Percentiles rank a stretch among this genome's conserved stretches.
phyloP scores from a whole-genome alignment of 1,139 yeast genomes.

The Candida neerlandica region DNA sequence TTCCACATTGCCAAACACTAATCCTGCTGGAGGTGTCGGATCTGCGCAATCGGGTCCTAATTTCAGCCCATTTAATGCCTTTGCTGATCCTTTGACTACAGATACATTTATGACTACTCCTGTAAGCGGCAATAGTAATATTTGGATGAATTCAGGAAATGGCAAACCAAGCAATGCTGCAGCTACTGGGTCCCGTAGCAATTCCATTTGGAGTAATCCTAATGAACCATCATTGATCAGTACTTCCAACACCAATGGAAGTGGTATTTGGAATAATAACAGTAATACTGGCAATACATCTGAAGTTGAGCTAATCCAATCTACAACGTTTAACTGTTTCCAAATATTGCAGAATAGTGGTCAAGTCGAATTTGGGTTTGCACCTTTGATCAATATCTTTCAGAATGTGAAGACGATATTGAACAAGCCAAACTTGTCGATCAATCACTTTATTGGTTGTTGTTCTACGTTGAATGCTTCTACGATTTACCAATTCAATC shows the following conservation, averaged over 20 bases:
- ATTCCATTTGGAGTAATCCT: conserved; percentile 35
- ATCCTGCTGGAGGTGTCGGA: conserved; percentile 2
- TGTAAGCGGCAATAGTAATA: conserved; percentile 12
- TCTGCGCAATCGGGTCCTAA: conserved; percentile 4
- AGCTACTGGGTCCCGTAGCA: conserved; percentile 20
- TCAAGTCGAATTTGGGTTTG: conserved; percentile 44
- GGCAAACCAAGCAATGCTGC: conserved; percentile 6
- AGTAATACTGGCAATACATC: not conserved
- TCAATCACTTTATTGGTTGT: conserved; percentile 47
- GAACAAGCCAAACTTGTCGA: conserved; percentile 30
- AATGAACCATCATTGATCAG: conserved; percentile 8
- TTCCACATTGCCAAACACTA: conserved; percentile 7
- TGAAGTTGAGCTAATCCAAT: conserved; percentile 16
- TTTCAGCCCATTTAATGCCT: conserved; percentile 18
- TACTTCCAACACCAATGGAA: conserved; percentile 6
- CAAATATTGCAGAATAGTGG: conserved; percentile 32
- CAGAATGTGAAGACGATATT: conserved; percentile 34
- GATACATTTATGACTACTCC: conserved; percentile 13
- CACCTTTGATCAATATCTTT: conserved; percentile 36
- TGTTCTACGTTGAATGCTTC: conserved; percentile 22
- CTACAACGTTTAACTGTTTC: conserved; percentile 37
- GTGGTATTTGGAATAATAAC: conserved; percentile 16
- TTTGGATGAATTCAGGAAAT: conserved; percentile 25
- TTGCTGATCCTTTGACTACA: conserved; percentile 13
- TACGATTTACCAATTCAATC: conserved; percentile 39